Evolutionary conservation across 1,284 basidiomycete genomes (phyloP), one percentile per base, ranked within the genome.

Genomic region (Irpex sp.): DNA sequence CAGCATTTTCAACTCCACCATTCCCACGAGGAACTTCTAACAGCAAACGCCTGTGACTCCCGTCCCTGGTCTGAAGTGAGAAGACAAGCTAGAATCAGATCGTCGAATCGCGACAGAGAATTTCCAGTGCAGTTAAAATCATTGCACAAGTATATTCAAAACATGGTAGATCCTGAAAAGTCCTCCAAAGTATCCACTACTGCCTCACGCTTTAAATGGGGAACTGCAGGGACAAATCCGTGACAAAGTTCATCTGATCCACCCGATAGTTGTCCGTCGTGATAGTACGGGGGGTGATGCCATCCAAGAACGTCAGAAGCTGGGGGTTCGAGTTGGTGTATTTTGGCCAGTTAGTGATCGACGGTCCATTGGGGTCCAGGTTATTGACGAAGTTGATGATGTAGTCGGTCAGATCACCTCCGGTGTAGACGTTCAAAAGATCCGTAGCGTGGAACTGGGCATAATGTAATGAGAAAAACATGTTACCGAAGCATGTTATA

Each of bases 341-440:
- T 63, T 75, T 65, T 11, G 77, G 76, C 77, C 77, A 78, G 13
- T 54, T 43, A 44, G 67, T 62, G 42, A 69, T 70, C 18, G 73
- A 70, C 38, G 72, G 68, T n/a, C 77, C 77, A 64, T 79, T 79
- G 44, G 78, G 78, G 68, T 79, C 73, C 13, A 79, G 74, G 64
- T 77, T 27, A 70, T 76, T 77, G 60, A 75, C 77, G 70, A 79
- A 79, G 70, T 78, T 72, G 65, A 79, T 71, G 44, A 79, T 71
- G 71, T 75, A 76, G 70, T 78, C 75, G 27, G 75, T 69, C 63
- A 78, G 24, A 42, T 78, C 77, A 49, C 76, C 74, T n/a, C 69
- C 71, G 32, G 69, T 43, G 58, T 24, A 71, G 15, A 68, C 43
- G 24, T 45, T 24, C 22, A 27, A 38, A 4, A 71, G 7, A 49